Conservation (phyloP, 1,284 basidiomycete genomes). For the Puccinia triticina region DNA sequence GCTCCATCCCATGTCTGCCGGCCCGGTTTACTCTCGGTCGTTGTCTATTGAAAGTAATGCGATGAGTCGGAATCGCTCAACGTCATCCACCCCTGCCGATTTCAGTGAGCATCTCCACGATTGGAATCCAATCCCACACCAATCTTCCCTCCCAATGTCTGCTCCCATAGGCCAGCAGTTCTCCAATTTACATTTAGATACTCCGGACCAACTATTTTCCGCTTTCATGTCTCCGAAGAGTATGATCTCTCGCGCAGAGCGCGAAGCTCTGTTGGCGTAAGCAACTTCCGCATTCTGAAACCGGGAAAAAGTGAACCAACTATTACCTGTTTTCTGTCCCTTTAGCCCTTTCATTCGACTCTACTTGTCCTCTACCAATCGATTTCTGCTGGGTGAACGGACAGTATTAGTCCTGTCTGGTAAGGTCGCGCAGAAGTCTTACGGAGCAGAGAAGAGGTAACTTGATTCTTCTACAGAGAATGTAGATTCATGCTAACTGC, state of each 20-base stretch:
- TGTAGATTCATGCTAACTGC: background rate
- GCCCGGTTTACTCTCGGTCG: constrained; percentile 29
- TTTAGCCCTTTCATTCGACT: constrained; percentile 53
- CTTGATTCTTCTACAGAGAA: constrained; percentile 52
- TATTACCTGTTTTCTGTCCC: background rate
- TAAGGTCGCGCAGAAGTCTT: constrained; percentile 94
- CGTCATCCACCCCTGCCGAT: constrained; percentile 10
- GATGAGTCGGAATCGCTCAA: constrained; percentile 16
- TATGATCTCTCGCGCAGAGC: constrained; percentile 32
- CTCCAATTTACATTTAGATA: constrained; percentile 39
- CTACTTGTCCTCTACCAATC: constrained; percentile 80
- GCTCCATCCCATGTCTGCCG: constrained; percentile 24
- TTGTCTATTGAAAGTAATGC: constrained; percentile 25
- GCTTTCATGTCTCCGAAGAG: background rate
- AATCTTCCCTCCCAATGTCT: constrained; percentile 2
- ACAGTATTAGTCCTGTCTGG: constrained; percentile 94
- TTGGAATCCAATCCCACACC: background rate
- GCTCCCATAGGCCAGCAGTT: constrained; percentile 36
- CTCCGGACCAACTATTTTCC: constrained; percentile 1
- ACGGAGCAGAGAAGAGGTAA: constrained; percentile 89
- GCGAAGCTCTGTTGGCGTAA: constrained; percentile 48
- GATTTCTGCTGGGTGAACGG: constrained; percentile 85
- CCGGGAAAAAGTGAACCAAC: background rate
- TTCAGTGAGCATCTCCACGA: constrained; percentile 7
- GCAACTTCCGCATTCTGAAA: background rate